phyloP scores from a whole-genome alignment of 805 yeast species.

The Candida saitoana region DNA sequence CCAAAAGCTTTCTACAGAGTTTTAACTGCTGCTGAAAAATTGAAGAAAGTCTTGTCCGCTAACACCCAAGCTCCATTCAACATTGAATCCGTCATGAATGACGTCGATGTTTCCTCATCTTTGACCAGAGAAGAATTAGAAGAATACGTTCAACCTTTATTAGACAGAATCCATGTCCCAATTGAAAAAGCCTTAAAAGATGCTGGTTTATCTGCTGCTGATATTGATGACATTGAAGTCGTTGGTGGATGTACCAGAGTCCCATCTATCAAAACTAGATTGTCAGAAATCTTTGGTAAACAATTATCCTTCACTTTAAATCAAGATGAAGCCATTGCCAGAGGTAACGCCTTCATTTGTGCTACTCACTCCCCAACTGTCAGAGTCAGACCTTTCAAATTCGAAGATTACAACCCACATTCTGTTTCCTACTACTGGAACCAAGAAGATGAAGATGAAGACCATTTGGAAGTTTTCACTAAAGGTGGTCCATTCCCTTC shows the following conservation, averaged over 20 bases:
- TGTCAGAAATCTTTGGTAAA: constrained; percentile 78
- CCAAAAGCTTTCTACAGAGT: constrained; percentile 95
- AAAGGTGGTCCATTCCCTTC: constrained; percentile 89
- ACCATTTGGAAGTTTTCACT: constrained; percentile 95
- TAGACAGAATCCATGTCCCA: constrained; percentile 72
- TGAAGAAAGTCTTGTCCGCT: constrained; percentile 95
- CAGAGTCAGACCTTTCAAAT: constrained; percentile 97
- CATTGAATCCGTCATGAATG: constrained; percentile 96
- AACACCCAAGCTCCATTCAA: constrained; percentile 91
- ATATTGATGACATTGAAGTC: constrained; percentile 87
- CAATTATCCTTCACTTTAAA: constrained; percentile 89
- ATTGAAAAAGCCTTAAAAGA: constrained; percentile 75
- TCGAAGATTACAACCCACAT: constrained; percentile 89
- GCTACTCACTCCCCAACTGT: constrained; percentile 99
- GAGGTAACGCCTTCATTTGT: constrained; percentile 98
- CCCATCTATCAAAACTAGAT: constrained; percentile 82
- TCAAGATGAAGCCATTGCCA: constrained; percentile 98
- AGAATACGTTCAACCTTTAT: constrained; percentile 78
- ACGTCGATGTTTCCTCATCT: constrained; percentile 88
- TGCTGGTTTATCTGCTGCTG: constrained; percentile 69
- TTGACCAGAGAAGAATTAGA: constrained; percentile 90
- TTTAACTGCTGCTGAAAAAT: constrained; percentile 82
- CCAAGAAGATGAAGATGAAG: constrained; percentile 85
- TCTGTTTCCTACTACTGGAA: constrained; percentile 96
- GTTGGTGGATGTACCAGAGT: constrained; percentile 99